Base-by-base conservation (phyloP, 2,329 filamentous ascomycete genomes). In the Amauroascus niger region DNA sequence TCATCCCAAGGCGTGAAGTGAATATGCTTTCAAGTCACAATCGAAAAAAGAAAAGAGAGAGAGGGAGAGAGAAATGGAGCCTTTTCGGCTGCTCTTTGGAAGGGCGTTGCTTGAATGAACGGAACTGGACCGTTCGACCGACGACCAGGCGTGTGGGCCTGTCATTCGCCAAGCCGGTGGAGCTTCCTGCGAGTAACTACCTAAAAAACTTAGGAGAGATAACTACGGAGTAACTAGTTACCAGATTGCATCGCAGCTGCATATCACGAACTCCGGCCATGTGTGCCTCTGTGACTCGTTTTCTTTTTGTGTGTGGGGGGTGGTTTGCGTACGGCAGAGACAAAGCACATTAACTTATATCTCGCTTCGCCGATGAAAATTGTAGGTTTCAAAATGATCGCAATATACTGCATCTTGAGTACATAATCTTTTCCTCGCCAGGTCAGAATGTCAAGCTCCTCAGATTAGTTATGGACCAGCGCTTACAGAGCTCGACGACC, bases 261-360 rank as follows among this genome's bases (percentile, higher is more conserved):
- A 30, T 46, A 22, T 32, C 26, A 14, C 26, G 30, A 35, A 47
- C 18, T 20, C 26, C 11, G 45, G 46, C 46, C 46, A 49, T 39
- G 32, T 49, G 46, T 49, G 46, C 33, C 14, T 49, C 35, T 40
- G 46, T 49, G 46, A 39, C 46, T 28, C 28, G 20, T 39, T 26
- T n/a, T 37, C 16, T 48, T 6, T 39, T 13, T 26, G 6, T 18
- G 26, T 39, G 3, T 11, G n/a, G 30, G 24, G 28, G 13, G 41
- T 45, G 41, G 22, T 30, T 45, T 45, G 41, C 24, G 14, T 45
- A 13, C 39, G 16, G 24, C 18, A 41, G n/a, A 18, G 18, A n/a
- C 14, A 41, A 28, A 8, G 22, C 13, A 22, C 6, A n/a, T 45
- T 22, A 45, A 45, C 16, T 30, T 30, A 4, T 9, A 30, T 30